Percentiles rank a stretch among this genome's conserved stretches.
These are phyloP conservation scores for Ceratobasidium papillatum DNA, from an alignment of 1,284 basidiomycete species.

Conservation along the genomic window DNA sequence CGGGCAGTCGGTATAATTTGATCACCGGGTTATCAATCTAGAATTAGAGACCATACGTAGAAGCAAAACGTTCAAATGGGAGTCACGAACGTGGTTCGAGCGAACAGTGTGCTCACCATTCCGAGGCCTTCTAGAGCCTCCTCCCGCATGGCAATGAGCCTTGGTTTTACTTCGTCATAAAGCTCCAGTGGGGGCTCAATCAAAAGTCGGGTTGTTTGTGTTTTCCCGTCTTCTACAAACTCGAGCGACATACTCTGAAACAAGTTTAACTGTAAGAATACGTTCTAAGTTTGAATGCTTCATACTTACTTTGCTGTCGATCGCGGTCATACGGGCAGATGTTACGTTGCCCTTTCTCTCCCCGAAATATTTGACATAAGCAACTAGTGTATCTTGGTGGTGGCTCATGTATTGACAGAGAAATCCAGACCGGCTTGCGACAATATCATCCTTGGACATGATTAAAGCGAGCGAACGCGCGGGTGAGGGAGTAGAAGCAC, in stretches of 20 bases:
- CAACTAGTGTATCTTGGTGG: conserved; percentile 74
- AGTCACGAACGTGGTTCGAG: background rate
- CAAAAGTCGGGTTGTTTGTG: conserved; percentile 59
- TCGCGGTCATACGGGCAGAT: conserved; percentile 70
- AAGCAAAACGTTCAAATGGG: background rate
- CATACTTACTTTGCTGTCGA: conserved; percentile 65
- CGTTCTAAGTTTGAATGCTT: background rate
- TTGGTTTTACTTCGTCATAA: conserved; percentile 81
- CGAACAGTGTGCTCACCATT: conserved; percentile 62
- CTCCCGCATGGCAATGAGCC: conserved; percentile 75
- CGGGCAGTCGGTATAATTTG: conserved; percentile 6
- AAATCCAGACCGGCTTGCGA: conserved; percentile 76
- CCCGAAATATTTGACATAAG: conserved; percentile 53
- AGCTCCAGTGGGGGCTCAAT: conserved; percentile 74
- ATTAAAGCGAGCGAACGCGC: background rate
- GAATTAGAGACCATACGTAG: background rate
- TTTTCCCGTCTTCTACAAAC: conserved; percentile 62
- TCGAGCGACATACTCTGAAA: conserved; percentile 71
- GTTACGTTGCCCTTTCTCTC: conserved; percentile 62
- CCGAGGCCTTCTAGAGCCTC: conserved; percentile 75
- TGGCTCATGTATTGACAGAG: conserved; percentile 83
- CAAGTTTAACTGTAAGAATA: background rate
- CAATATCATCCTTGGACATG: conserved; percentile 60
- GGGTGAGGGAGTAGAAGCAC: background rate
- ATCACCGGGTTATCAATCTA: conserved; percentile 5